Base-by-base conservation (phyloP, 2,329 filamentous ascomycete genomes). In the Dendryphion nanum region DNA sequence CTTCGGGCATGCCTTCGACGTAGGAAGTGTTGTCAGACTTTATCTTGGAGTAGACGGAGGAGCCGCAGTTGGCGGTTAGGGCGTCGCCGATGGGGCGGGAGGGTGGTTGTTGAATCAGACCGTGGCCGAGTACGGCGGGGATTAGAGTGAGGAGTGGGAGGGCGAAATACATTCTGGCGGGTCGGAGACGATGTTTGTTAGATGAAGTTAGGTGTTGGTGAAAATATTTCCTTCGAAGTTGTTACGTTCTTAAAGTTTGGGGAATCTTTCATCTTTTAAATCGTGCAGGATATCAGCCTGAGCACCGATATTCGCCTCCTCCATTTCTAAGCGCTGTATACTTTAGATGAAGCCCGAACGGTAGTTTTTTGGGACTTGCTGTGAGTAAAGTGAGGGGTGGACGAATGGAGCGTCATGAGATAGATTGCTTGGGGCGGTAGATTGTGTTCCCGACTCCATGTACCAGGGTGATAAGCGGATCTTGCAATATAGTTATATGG, bases 21-120 rank as follows among this genome's bases (percentile, higher is more conserved):
- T 56, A 43, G 16, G 50, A 56, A 13, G 52, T 56, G 47, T 56
- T 56, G 47, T 56, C 52, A 14, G 42, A 30, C 13, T 41, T 44
- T 33, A 54, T 52, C 23, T 44, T 33, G 5, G 40, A 41, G 21
- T 33, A 30, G 41, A 56, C 45, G 44, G 37, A 32, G 17, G 29
- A 28, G 35, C 52, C 52, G 41, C 52, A 56, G 44, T 45, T 42
- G 18, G 45, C 30, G 18, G 38, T 24, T 15, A 50, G 23, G 26
- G 47, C 41, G 20, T 43, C 13, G 37, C 52, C 52, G 17, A 45
- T 41, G 29, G 47, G 40, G 39, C 52, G 52, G 18, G 52, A 47
- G n/a, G 52, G 40, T 3, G 52, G 52, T 4, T 32, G 19, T 33
- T 41, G 42, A 41, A 56, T 56, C 23, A 56, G 46, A 42, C 52